Evolutionary conservation across 805 yeast species (phyloP).

Genomic region (Candida easanensis): DNA sequence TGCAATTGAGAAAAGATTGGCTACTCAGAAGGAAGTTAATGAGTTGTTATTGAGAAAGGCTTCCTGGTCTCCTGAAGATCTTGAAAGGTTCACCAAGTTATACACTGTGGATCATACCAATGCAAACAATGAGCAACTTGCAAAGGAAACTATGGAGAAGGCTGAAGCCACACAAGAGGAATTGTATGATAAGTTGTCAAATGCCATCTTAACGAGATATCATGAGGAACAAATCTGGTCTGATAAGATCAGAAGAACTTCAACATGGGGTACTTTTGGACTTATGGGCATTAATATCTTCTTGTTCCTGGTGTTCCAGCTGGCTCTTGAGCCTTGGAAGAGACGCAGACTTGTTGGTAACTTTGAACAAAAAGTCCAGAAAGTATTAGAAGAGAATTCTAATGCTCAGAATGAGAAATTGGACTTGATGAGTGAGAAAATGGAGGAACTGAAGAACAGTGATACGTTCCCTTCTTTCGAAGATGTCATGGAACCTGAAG

Average conservation of each 20-base stretch:
- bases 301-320: constrained; percentile 76
- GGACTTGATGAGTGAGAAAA: constrained; percentile 27
- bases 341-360: constrained; percentile 74
- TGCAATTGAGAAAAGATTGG: constrained; percentile 62
- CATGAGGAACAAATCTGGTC: constrained; percentile 99
- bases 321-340: constrained; percentile 94
- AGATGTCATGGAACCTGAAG: constrained; percentile 19
- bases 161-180: constrained; percentile 67
- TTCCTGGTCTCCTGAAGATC: constrained; percentile 74
- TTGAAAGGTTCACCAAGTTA: constrained; percentile 78
- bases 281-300: constrained; percentile 84
- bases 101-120: constrained; percentile 80
- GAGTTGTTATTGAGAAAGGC: constrained; percentile 83
- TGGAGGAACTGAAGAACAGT: constrained; percentile 23
- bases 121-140: constrained; percentile 53
- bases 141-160: constrained; percentile 45
- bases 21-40: constrained; percentile 80
- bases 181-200: constrained; percentile 63
- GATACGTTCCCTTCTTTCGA: constrained; percentile 19
- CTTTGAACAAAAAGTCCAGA: constrained; percentile 77
- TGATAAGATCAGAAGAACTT: constrained; percentile 88
- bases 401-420: constrained; percentile 28
- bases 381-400: constrained; percentile 40
- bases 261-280: constrained; percentile 95
- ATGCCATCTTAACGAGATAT: constrained; percentile 80